Base-by-base conservation (phyloP, 2,329 filamentous ascomycete genomes). In the Fusarium oligoseptatum region DNA sequence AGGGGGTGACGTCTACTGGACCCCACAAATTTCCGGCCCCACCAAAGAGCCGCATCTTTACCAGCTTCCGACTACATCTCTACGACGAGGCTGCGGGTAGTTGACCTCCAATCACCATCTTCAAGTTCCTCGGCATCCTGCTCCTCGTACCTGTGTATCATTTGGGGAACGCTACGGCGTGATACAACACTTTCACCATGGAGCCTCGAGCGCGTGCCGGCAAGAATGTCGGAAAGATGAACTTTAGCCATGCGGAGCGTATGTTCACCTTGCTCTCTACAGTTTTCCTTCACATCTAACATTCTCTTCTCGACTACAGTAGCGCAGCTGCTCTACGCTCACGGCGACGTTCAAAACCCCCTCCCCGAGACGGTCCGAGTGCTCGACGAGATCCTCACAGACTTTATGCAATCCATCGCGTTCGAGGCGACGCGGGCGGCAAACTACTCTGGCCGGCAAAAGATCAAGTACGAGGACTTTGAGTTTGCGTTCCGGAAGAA, bases 381-480 rank as follows among this genome's bases (percentile, higher is more conserved):
- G 61, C 92, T 98, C 60, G 97, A 98, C 87, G 95, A 98, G 85
- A 96, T 98, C 77, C 91, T 98, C 71, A 98, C 95, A 72, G 97
- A 98, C 86, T 98, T 97, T 87, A 94, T 98, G 82, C 95, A 97
- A 81, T 95, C 97, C 82, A 92, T 97, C 64, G 96, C 94, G 84
- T 97, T 97, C 85, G 93, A 95, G 81, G 96, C 97, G 5, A 94
- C 95, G 6, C 91, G 94, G 52, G 92, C 93, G 63, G 97, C 97
- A 1, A 92, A 94, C 82, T 94, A 97, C 83, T 92, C 94, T 3
- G 93, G 95, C 1, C 93, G 97, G 2, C 94, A 97, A 79, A 99
- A 99, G 85, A 95, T 99, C 85, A 99, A 99, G 83, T 94, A 97
- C 79, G 96, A 98, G 80, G 97, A 99, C 84, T 98, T 99, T 85